These are phyloP conservation scores for Sarocladium strictum DNA, from an alignment of 2,329 filamentous ascomycete genomes.

Conservation along the genomic window DNA sequence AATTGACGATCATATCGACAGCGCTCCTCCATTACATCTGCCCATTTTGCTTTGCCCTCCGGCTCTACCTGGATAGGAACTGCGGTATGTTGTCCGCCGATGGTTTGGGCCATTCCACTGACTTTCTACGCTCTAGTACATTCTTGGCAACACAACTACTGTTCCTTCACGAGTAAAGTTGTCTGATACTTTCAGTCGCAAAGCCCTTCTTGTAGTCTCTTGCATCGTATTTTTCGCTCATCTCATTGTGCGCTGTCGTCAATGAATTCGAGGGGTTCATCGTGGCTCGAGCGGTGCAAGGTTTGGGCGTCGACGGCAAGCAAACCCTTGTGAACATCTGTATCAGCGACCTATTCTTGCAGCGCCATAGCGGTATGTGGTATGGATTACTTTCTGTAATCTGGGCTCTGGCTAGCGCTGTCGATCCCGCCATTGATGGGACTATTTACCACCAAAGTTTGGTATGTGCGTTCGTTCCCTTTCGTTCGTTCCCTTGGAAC, in stretches of 20 bases:
- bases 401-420: constrained; percentile 58
- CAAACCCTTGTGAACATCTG: constrained; percentile 47
- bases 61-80: constrained; percentile 76
- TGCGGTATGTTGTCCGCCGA: constrained; percentile 42
- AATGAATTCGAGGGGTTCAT: constrained; percentile 27
- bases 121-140: constrained; percentile 14
- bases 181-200: constrained; percentile 53
- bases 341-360: constrained; percentile 47
- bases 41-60: constrained; percentile 52
- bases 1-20: constrained; percentile 54
- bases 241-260: constrained; percentile 36
- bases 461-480: too few relatives aligned
- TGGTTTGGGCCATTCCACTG: neutral
- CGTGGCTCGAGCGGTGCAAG: constrained; percentile 41
- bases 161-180: constrained; percentile 66
- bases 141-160: constrained; percentile 62
- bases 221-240: constrained; percentile 43
- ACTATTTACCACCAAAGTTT: constrained; percentile 56
- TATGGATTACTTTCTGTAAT: constrained; percentile 62
- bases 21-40: constrained; percentile 55
- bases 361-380: constrained; percentile 33
- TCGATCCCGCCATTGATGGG: constrained; percentile 62
- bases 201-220: constrained; percentile 43
- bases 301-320: constrained; percentile 45
- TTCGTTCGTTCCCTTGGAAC: too few relatives aligned